Evolutionary conservation across 495 filamentous ascomycete species (phyloP), one percentile per base, ranked within the genome.

Genomic region (Terfezia claveryi): DNA sequence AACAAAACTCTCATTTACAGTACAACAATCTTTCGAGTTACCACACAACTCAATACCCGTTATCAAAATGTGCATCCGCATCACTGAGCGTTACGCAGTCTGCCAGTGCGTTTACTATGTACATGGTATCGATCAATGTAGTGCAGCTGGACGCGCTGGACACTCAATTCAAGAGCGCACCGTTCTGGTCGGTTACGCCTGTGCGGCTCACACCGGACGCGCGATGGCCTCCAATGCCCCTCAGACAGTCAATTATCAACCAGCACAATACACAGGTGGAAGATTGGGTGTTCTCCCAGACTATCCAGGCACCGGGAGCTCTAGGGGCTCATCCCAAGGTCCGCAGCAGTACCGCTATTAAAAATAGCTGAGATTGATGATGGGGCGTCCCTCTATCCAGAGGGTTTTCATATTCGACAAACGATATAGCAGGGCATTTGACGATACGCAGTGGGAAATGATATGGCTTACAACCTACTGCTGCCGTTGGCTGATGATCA

Each of bases 31-130:
- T 49, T 20, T 12, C 55, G 50, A n/a, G 27, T 49, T 10, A 27
- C 8, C 12, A 51, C 12, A 51, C 11, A 72, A 23, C 27, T 32
- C 27, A 32, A 32, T 32, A 32, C 27, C 27, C 27, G 0, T 7
- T 32, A 44, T 46, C 64, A 71, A 37, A 56, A 88, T 88, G 83
- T 88, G 83, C 68, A 81, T 80, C 65, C 77, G 82, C 65, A 64
- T 88, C 58, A 71, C 83, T 58, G 83, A 87, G 66, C 78, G 80
- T 38, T 91, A 83, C 71, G 79, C 85, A 11, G 85, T 80, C 55
- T 93, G 85, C 77, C 73, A 78, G 56, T 93, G 85, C 68, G 71
- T 85, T 63, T 91, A 91, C 74, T 83, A 85, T 73, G 73, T 79
- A 57, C 86, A 93, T 66, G 77, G 80, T 49, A 71, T 89, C 57